These are phyloP conservation scores for Raddia distichophylla DNA, from an alignment of 176 grass and related monocot species.

Conservation along the genomic window DNA sequence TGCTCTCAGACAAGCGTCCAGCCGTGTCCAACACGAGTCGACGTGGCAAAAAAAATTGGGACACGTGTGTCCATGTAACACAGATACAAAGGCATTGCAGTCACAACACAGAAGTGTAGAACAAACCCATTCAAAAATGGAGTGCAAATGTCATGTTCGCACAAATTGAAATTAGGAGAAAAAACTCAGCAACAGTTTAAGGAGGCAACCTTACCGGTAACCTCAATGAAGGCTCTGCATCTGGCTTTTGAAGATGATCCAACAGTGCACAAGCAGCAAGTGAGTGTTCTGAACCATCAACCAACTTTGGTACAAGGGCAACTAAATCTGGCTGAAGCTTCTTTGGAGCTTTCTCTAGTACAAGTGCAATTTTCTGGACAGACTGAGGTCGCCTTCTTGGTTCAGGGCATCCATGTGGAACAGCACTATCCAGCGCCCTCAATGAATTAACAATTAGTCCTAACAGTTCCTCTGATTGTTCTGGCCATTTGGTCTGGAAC, in stretches of 20 bases:
- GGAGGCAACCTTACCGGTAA: slow-evolving; percentile 60
- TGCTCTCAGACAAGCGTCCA: too few species aligned
- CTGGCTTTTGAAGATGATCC: slow-evolving; percentile 66
- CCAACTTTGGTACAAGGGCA: slow-evolving; percentile 82
- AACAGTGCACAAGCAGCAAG: slow-evolving; percentile 69
- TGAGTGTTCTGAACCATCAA: slow-evolving; percentile 83
- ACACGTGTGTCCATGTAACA: not conserved
- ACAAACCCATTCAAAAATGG: not conserved
- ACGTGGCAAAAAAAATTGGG: too few species aligned
- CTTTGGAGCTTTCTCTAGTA: slow-evolving; percentile 87
- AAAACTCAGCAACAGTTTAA: not conserved
- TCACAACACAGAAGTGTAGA: not conserved
- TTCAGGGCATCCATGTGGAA: slow-evolving; percentile 75
- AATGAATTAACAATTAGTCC: slow-evolving; percentile 86
- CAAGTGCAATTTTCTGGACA: slow-evolving; percentile 76
- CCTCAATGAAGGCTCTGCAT: slow-evolving; percentile 61
- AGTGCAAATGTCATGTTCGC: slow-evolving; percentile 15
- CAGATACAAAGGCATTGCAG: slow-evolving; percentile 30
- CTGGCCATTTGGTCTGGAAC: slow-evolving; percentile 86
- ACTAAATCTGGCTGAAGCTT: slow-evolving; percentile 79
- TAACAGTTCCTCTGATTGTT: slow-evolving; percentile 87
- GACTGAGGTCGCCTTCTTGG: slow-evolving; percentile 64
- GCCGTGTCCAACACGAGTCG: too few species aligned
- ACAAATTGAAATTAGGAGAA: not conserved
- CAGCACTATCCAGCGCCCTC: slow-evolving; percentile 71